Percentiles rank a stretch among this genome's conserved stretches.
Evolutionary conservation across 192 early-diverging fungal species (phyloP).

Genomic region (Podochytrium sp.): DNA sequence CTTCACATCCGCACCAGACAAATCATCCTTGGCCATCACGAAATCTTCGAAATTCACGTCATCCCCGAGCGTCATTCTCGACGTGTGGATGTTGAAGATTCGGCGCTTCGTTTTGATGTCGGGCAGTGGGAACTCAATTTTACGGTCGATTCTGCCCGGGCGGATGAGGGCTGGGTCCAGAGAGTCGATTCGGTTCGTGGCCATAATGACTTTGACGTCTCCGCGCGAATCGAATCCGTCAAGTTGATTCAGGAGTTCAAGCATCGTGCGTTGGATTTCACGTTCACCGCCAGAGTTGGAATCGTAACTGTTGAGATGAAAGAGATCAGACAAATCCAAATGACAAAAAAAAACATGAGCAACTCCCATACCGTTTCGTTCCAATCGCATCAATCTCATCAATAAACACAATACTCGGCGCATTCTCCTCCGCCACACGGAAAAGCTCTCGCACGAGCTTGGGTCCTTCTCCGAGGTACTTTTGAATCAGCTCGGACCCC

Average conservation of each 20-base stretch:
- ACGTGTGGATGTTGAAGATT: conserved; percentile 94
- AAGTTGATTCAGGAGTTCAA: conserved; percentile 98
- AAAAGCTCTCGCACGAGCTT: conserved; percentile 98
- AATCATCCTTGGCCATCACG: conserved; percentile 99
- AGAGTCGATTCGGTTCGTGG: conserved; percentile 96
- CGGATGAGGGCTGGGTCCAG: conserved; percentile 96
- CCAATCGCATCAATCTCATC: conserved; percentile 99
- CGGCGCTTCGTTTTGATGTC: conserved; percentile 97
- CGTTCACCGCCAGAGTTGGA: conserved; percentile 98
- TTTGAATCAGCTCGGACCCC: conserved; percentile 98
- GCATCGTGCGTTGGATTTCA: conserved; percentile 96
- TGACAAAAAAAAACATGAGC: not conserved
- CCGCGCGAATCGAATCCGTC: conserved; percentile 98
- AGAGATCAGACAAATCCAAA: not conserved
- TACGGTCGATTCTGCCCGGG: conserved; percentile 95
- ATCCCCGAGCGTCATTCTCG: conserved; percentile 96
- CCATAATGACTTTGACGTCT: conserved; percentile 99
- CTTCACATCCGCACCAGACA: conserved; percentile 98
- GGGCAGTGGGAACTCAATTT: conserved; percentile 98
- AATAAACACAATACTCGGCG: conserved; percentile 97
- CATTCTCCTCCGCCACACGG: conserved; percentile 94
- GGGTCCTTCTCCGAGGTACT: conserved; percentile 97
- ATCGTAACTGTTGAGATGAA: conserved; percentile 75
- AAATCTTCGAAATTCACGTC: conserved; percentile 99
- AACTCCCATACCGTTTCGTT: conserved; percentile 78